phyloP scores from a whole-genome alignment of 2,329 filamentous ascomycete species.

The Fusarium pininemorale region DNA sequence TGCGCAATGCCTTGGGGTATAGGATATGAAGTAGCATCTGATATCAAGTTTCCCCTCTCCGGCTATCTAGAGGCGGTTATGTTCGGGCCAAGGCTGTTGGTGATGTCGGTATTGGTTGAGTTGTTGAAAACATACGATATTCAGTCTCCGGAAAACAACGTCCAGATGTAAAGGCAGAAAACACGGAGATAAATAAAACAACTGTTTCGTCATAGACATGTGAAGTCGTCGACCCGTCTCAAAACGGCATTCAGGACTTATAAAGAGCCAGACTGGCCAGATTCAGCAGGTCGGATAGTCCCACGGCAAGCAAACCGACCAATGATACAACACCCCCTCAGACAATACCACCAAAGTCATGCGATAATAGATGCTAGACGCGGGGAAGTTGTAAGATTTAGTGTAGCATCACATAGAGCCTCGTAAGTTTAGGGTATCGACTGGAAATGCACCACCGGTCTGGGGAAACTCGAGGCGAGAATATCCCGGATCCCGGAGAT shows the following conservation, averaged over 20 bases:
- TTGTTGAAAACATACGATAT: neutral
- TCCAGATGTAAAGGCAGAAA: neutral
- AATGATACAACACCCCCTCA: neutral
- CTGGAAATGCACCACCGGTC: constrained; percentile 5
- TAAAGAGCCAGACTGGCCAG: neutral
- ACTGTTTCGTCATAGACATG: neutral
- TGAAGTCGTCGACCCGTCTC: neutral
- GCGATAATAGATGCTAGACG: constrained; percentile 6
- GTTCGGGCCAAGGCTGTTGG: neutral
- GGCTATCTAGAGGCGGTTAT: neutral
- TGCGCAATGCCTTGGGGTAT: rapidly evolving
- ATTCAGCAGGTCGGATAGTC: neutral
- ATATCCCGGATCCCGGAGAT: constrained; percentile 29
- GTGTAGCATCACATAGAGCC: constrained; percentile 4
- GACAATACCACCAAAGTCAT: neutral
- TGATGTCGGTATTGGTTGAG: neutral
- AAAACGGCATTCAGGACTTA: neutral
- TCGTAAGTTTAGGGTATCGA: constrained; percentile 12
- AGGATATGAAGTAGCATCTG: neutral
- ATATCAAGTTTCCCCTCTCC: rapidly evolving
- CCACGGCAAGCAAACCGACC: neutral
- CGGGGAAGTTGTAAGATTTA: constrained; percentile 31
- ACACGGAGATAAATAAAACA: neutral
- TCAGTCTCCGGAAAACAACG: neutral
- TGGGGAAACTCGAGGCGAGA: constrained; percentile 30